Evolutionary conservation across 2,329 filamentous ascomycete genomes (phyloP), one percentile per base, ranked within the genome.

Genomic region (Elsinoe batatas): DNA sequence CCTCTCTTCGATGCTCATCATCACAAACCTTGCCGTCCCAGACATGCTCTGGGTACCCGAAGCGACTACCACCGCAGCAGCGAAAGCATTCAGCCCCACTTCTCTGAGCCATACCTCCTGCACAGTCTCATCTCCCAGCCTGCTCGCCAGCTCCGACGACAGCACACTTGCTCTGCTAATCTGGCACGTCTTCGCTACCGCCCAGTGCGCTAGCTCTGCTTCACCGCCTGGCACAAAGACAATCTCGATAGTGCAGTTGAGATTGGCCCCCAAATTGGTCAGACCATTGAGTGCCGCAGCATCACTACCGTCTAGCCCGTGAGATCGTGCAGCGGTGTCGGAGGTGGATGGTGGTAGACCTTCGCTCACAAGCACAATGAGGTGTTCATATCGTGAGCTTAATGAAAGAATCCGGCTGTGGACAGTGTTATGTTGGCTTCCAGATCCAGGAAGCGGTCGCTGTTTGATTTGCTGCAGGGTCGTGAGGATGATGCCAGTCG

Each of bases 401-500:
- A 84, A 71, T 6, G 66, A 68, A 3, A 69, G 64, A 8, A 91
- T 71, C 1, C 77, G 75, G 51, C 81, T 75, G 36, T 78, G 76
- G 12, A 89, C 56, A 10, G 72, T 12, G 72, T 70, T 2, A 13
- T 8, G 13, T 17, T 46, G 38, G 57, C 71, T 66, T 7, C 68
- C 72, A 53, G 81, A 77, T 0, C 84, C 83, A 0, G 88, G 87
- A 0, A 90, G 73, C 2, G 84, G 75, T 47, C 77, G 80, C 63
- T 95, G 91, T 42, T 83, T 85, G 22, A 86, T 76, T 60, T 84
- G 82, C 58, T 91, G 80, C 4, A 91, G 71, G 0, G 80, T 87
- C 0, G 87, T 87, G 17, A 87, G 64, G 0, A 95, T 68, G 2
- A 95, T 71, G 0, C 87, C 89, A 0, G 79, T 81, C 0, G 74